A percentile compares a stretch with the other conserved stretches of the same genome.
phyloP scores from a whole-genome alignment of 169 alveolate species.

The Theileria equi region DNA sequence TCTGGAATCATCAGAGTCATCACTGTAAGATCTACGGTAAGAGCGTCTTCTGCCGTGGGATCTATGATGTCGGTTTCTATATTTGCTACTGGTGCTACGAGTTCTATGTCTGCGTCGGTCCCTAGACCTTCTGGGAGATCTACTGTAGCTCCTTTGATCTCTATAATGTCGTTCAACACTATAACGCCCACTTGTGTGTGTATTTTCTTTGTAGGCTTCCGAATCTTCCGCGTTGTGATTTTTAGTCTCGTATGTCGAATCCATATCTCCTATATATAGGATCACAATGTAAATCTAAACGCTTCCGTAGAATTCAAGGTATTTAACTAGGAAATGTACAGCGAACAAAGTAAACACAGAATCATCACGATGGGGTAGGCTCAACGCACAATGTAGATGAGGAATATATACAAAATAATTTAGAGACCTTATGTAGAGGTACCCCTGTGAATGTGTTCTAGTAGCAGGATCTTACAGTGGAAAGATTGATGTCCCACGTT shows the following conservation, averaged over 20 bases:
- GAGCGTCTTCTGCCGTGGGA: not conserved
- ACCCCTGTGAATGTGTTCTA: too few species aligned
- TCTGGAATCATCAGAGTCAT: conserved; percentile 4
- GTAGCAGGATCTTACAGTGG: conserved; percentile 36
- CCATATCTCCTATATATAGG: too few species aligned
- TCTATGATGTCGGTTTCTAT: conserved; percentile 27
- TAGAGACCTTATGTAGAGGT: too few species aligned
- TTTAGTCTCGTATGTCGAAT: not conserved
- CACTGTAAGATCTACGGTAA: conserved; percentile 3
- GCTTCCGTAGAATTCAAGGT: too few species aligned
- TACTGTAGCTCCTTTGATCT: not conserved
- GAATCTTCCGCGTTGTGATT: not conserved
- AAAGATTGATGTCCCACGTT: conserved; percentile 53
- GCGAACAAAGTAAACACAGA: too few species aligned
- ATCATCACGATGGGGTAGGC: too few species aligned
- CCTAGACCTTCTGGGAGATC: conserved; percentile 15
- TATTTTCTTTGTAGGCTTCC: not conserved
- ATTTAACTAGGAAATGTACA: too few species aligned
- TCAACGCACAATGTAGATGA: too few species aligned
- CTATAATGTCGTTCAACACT: not conserved
- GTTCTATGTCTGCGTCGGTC: conserved; percentile 9
- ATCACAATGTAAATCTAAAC: too few species aligned
- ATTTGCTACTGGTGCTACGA: conserved; percentile 31
- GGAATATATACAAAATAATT: too few species aligned
- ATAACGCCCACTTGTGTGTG: not conserved